Evolutionary conservation across 108 stramenopile species (phyloP).

Genomic region (Pseudonitzschia delicatissima): DNA sequence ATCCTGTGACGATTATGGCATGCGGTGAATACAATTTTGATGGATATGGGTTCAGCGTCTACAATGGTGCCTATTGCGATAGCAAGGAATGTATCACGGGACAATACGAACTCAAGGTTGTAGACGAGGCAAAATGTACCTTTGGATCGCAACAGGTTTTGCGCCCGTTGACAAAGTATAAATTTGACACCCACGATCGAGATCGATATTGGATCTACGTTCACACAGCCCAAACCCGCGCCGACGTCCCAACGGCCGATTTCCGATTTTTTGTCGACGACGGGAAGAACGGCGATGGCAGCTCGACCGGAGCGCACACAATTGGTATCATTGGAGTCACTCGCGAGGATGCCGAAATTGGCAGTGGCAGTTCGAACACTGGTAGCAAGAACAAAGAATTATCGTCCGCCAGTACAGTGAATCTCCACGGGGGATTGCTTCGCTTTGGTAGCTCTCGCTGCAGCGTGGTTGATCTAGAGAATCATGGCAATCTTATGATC

Average conservation of each 20-base stretch:
- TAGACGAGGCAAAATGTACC: slow-evolving; percentile 12
- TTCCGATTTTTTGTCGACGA: slow-evolving; percentile 31
- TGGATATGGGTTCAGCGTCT: slow-evolving; percentile 27
- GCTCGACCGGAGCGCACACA: slow-evolving; percentile 9
- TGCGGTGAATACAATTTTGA: slow-evolving; percentile 30
- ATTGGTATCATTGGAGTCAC: slow-evolving; percentile 21
- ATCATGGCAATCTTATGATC: no score
- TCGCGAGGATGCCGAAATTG: no score
- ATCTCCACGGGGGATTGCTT: no score
- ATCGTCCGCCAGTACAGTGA: no score
- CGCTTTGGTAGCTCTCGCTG: no score
- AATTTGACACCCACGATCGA: slow-evolving; percentile 24
- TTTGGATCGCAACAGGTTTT: slow-evolving; percentile 9
- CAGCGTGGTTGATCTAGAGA: no score
- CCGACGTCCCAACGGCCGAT: slow-evolving; percentile 15
- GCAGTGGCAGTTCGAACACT: no score
- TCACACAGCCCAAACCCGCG: slow-evolving; percentile 17
- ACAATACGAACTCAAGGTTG: slow-evolving; percentile 3
- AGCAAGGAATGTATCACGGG: slow-evolving; percentile 23
- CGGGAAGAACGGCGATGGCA: slow-evolving; percentile 14
- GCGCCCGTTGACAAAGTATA: slow-evolving; percentile 22
- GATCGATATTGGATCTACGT: slow-evolving; percentile 35
- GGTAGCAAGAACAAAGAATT: no score
- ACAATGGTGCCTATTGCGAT: slow-evolving; percentile 28
- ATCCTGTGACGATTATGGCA: slow-evolving; percentile 18